phyloP scores from a whole-genome alignment of 2,329 filamentous ascomycete genomes.

The Fonsecaea erecta region DNA sequence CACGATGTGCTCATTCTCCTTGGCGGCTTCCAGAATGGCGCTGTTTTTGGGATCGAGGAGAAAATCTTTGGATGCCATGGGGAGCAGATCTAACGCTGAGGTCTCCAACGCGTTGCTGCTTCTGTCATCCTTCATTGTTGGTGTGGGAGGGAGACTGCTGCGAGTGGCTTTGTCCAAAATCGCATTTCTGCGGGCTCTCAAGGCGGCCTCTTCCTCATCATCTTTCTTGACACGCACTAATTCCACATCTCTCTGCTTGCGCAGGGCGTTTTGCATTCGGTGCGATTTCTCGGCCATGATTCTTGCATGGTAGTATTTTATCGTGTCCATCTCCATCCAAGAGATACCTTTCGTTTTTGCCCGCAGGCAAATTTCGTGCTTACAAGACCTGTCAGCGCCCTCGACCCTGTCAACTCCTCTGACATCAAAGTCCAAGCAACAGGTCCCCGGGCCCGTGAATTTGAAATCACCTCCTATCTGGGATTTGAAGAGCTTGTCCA shows the following conservation, averaged over 20 bases:
- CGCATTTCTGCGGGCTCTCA: conserved; percentile 24
- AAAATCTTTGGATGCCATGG: conserved; percentile 24
- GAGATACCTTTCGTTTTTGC: conserved; percentile 35
- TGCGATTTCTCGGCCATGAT: conserved; percentile 34
- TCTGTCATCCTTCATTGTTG: conserved; percentile 6
- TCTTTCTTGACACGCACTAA: conserved; percentile 34
- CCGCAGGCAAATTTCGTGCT: conserved; percentile 35
- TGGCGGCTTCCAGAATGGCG: conserved; percentile 34
- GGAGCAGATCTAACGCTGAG: conserved; percentile 25
- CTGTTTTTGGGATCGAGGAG: conserved; percentile 32
- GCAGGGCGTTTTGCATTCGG: conserved; percentile 36
- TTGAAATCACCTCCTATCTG: conserved; percentile 35
- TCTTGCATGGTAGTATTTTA: conserved; percentile 36
- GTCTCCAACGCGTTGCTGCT: not conserved
- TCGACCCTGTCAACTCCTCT: conserved; percentile 3
- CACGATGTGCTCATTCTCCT: conserved; percentile 34
- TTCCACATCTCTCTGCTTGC: conserved; percentile 38
- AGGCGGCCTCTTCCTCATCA: conserved; percentile 32
- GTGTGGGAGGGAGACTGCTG: not conserved
- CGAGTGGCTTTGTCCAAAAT: conserved; percentile 22
- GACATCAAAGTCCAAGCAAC: conserved; percentile 30
- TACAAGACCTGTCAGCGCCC: conserved; percentile 20
- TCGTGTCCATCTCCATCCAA: conserved; percentile 37
- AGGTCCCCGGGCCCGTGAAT: conserved; percentile 29
- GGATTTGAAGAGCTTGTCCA: conserved; percentile 32